Evolutionary conservation across 495 filamentous ascomycete genomes (phyloP).

Genomic region (Tuber aestivum): DNA sequence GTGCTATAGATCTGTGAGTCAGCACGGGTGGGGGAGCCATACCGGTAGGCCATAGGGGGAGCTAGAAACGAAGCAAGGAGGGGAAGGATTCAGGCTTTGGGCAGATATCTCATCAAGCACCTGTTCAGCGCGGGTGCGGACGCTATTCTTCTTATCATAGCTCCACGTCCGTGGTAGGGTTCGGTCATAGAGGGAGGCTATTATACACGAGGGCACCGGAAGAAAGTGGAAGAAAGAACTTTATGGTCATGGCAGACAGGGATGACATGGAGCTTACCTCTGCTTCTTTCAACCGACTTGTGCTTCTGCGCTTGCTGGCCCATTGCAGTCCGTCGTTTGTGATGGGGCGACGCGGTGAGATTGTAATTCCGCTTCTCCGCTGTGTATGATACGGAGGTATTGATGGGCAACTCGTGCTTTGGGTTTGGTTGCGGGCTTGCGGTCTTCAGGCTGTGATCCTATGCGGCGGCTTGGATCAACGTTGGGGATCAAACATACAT

Average conservation of each 20-base stretch:
- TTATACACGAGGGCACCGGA: background rate
- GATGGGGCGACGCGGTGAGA: background rate
- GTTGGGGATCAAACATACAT: background rate
- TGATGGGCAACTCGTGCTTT: background rate
- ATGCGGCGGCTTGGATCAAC: background rate
- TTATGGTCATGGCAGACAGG: background rate
- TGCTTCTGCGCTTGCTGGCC: slow-evolving; percentile 1
- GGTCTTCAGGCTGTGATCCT: background rate
- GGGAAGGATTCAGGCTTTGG: background rate
- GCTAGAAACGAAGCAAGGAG: background rate
- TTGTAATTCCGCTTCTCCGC: background rate
- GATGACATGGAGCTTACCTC: background rate
- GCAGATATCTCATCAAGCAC: background rate
- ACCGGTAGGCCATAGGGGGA: background rate
- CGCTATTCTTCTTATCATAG: background rate
- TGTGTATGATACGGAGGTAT: background rate
- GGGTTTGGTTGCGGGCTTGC: background rate
- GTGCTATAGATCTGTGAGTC: background rate
- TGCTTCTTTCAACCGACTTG: background rate
- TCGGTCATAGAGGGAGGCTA: background rate
- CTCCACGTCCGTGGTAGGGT: background rate
- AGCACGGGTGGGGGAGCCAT: background rate
- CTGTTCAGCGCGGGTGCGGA: background rate
- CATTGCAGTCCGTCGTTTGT: background rate
- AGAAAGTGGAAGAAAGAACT: background rate